phyloP scores from a whole-genome alignment of 495 filamentous ascomycete genomes.

The Penicillium waksmanii region DNA sequence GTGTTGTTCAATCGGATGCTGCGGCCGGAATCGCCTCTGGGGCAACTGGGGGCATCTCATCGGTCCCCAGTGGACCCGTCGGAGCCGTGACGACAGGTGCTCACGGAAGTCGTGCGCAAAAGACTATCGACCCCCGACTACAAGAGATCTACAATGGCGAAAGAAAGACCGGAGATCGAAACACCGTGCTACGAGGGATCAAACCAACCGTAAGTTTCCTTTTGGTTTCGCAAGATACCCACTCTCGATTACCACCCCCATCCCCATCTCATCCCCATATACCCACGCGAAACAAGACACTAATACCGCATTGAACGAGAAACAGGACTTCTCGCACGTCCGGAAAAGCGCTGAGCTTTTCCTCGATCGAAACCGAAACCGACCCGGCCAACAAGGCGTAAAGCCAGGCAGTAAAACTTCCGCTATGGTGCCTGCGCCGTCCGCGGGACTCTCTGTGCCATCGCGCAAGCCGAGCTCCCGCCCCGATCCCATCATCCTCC shows the following conservation, averaged over 20 bases:
- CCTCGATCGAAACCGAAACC: slow-evolving; percentile 63
- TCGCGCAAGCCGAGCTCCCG: slow-evolving; percentile 61
- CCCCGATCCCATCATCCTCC: slow-evolving; percentile 93
- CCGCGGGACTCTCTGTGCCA: slow-evolving; percentile 43
- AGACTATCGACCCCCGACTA: slow-evolving; percentile 76
- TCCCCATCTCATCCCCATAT: neutral
- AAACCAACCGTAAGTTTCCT: slow-evolving; percentile 76
- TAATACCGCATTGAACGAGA: neutral
- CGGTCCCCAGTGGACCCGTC: slow-evolving; percentile 47
- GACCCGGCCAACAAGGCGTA: slow-evolving; percentile 42
- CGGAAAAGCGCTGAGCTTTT: slow-evolving; percentile 84
- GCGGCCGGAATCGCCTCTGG: slow-evolving; percentile 49
- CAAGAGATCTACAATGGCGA: slow-evolving; percentile 89
- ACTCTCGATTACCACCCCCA: no score
- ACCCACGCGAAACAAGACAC: neutral
- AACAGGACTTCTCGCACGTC: slow-evolving; percentile 91
- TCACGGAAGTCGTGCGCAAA: slow-evolving; percentile 49
- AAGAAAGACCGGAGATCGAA: slow-evolving; percentile 88
- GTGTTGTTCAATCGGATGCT: slow-evolving; percentile 39
- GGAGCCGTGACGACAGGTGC: slow-evolving; percentile 58
- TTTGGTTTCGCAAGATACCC: no score
- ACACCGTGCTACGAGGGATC: slow-evolving; percentile 82
- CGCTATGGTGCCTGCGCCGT: slow-evolving; percentile 43
- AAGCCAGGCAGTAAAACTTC: slow-evolving; percentile 46
- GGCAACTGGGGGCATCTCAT: slow-evolving; percentile 42